phyloP scores from a whole-genome alignment of 768 basidiomycete species.

The Amanita thiersii region DNA sequence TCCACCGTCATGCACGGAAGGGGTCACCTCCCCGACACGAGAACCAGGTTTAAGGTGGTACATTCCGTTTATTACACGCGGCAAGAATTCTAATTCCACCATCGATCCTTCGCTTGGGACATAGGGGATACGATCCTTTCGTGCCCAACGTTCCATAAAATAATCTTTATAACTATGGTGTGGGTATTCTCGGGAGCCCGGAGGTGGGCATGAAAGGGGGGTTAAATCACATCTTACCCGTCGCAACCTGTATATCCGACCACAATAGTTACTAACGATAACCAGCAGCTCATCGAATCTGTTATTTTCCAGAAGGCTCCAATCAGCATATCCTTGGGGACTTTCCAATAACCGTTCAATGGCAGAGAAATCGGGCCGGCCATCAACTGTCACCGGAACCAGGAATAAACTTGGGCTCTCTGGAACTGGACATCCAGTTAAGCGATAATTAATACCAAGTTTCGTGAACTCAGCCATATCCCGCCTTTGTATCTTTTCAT shows the following conservation, averaged over 20 bases:
- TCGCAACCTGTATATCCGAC: constrained; percentile 48
- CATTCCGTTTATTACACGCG: constrained; percentile 30
- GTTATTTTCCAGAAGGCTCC: constrained; percentile 41
- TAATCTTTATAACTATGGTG: constrained; percentile 52
- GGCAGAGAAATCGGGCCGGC: constrained; percentile 47
- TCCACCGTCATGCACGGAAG: constrained; percentile 16
- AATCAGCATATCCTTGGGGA: constrained; percentile 45
- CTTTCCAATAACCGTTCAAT: constrained; percentile 43
- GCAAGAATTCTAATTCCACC: constrained; percentile 42
- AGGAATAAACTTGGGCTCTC: constrained; percentile 53
- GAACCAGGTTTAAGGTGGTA: constrained; percentile 21
- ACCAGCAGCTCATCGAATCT: constrained; percentile 46
- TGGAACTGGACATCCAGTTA: constrained; percentile 49
- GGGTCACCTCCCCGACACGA: constrained; percentile 12
- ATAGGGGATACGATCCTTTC: constrained; percentile 31
- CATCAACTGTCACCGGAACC: constrained; percentile 47
- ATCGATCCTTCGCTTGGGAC: constrained; percentile 54
- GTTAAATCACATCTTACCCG: constrained; percentile 58
- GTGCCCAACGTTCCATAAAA: constrained; percentile 46
- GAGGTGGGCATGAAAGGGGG: constrained; percentile 47
- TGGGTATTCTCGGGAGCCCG: constrained; percentile 39
- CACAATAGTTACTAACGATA: constrained; percentile 45
- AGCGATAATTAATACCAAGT: constrained; percentile 51
- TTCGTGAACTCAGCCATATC: constrained; percentile 62
- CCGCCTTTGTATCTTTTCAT: constrained; percentile 37